Base-by-base conservation (phyloP, 2,329 filamentous ascomycete genomes). In the Ustilaginoidea virens region DNA sequence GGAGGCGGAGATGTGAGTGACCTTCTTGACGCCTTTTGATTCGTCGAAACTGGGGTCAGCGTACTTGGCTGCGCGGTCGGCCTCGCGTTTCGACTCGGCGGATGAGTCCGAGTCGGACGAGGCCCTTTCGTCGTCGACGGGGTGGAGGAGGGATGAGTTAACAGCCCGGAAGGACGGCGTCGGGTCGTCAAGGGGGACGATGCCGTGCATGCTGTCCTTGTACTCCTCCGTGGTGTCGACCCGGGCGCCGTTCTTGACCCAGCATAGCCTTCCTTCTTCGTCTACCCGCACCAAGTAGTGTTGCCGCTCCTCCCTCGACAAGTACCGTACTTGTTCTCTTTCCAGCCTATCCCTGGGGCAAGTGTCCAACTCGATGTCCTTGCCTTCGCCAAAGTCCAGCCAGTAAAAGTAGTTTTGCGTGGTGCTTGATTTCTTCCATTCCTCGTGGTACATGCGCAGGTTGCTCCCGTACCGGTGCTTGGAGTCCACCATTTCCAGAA, bases 401-500 rank as follows among this genome's bases (percentile, higher is more conserved):
- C 86, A 93, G 54, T 85, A 87, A 50, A 93, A 93, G 63, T 86
- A 94, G 46, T 90, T 92, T 48, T 93, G 78, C 4, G 73, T 69
- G 0, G 82, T 87, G 17, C 80, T 61, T 2, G 71, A 61, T 35
- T 67, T 70, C 49, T 83, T 83, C 86, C 86, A 94, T 38, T 80
- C 72, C 34, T 73, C 69, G 44, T 94, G 86, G 42, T 93, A 94
- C 18, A 70, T 67, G 18, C 80, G 65, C 28, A 93, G 53, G 40
- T 90, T 92, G 30, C 74, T 78, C 4, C 85, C 86, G 44, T 93
- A 92, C 4, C 85, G 71, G 47, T 94, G 85, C 50, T 92, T 86
- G 26, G 74, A 56, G 47, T 90, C 80, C 6, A 87, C 75, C 78
- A 92, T 86, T 44, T 93, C 69, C 9, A 74, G 60, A 37, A 90